Percentiles rank a stretch among this genome's conserved stretches.
These are phyloP conservation scores for Penicillium sp. DNA, from an alignment of 2,329 filamentous ascomycete genomes.

Conservation along the genomic window DNA sequence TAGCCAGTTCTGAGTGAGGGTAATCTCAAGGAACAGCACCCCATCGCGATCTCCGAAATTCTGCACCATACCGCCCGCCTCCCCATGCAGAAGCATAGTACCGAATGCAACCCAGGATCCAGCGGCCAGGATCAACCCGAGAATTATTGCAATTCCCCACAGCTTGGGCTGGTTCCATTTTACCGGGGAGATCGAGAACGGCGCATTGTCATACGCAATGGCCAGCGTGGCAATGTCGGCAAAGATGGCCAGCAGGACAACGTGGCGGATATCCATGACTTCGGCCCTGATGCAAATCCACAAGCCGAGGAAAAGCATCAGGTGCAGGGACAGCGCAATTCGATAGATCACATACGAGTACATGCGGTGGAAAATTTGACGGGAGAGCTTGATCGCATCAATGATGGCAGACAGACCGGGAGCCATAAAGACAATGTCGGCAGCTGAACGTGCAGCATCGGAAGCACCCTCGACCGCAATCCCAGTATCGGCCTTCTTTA, in stretches of 20 bases:
- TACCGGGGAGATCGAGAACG: slow-evolving; percentile 82
- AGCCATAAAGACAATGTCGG: slow-evolving; percentile 92
- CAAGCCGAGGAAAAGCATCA: slow-evolving; percentile 88
- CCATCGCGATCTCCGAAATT: slow-evolving; percentile 83
- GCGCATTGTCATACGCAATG: slow-evolving; percentile 92
- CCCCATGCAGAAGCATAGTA: slow-evolving; percentile 73
- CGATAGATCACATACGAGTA: slow-evolving; percentile 95
- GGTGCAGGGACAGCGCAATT: slow-evolving; percentile 88
- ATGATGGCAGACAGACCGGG: slow-evolving; percentile 92
- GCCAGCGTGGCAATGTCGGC: slow-evolving; percentile 90
- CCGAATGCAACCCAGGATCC: slow-evolving; percentile 90
- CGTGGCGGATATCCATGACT: slow-evolving; percentile 81
- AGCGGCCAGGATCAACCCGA: slow-evolving; percentile 79
- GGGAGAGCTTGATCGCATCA: slow-evolving; percentile 88
- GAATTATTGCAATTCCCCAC: slow-evolving; percentile 88
- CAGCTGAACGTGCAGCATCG: slow-evolving; percentile 86
- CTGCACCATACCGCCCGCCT: slow-evolving; percentile 84
- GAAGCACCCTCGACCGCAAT: slow-evolving; percentile 93
- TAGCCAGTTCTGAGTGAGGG: slow-evolving; percentile 91
- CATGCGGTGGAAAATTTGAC: slow-evolving; percentile 97
- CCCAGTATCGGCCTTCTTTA: slow-evolving; percentile 96
- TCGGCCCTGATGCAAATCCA: slow-evolving; percentile 90
- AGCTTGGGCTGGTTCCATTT: slow-evolving; percentile 96
- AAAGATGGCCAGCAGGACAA: slow-evolving; percentile 95
- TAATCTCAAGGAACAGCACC: slow-evolving; percentile 87